Evolutionary conservation across 768 basidiomycete species (phyloP), one percentile per base, ranked within the genome.

Genomic region (Cyclocybe cylindracea): DNA sequence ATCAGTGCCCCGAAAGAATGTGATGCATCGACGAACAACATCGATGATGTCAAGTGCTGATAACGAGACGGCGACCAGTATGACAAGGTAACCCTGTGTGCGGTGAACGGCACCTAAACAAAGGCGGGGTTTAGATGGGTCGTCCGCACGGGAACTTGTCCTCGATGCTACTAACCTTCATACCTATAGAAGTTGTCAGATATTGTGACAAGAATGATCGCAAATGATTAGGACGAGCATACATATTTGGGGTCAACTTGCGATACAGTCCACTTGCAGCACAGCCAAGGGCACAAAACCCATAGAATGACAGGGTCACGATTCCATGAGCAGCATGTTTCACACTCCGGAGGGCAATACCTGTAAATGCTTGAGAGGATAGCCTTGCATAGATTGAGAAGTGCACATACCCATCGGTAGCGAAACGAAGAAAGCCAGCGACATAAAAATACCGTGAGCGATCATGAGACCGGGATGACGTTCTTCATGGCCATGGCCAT

Each of bases 181-280:
- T 91, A 91, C 87, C 89, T 91, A 62, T 24, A 37, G 53, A 51
- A 33, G 39, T 55, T 31, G 19, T 44, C 16, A 40, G 35, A 31
- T 14, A 34, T 45, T n/a, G 33, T 14, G 31, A 24, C 31, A 52
- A 52, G 38, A 16, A 47, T 39, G 40, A 33, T 54, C 33, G 18
- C 43, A 55, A 40, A 37, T 40, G 38, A 51, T 55, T 19, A 39
- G 36, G 37, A 60, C 71, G 56, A 49, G 76, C 87, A 62, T 68
- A 94, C 87, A 94, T 85, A 68, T 95, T 78, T 2, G 91, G 91
- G 0, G 91, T 93, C 45, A 86, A 67, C 56, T 90, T 90, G 39
- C 76, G 76, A 69, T 98, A 97, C 18, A 90, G 64, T 2, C 77
- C 76, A 59, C 86, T 87, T 16, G 86, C 70, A 10, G 83, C 75